A percentile compares a stretch with the other conserved stretches of the same genome.
Evolutionary conservation across 75 land plant species (phyloP).

Genomic region (Cryptomeria japonica): DNA sequence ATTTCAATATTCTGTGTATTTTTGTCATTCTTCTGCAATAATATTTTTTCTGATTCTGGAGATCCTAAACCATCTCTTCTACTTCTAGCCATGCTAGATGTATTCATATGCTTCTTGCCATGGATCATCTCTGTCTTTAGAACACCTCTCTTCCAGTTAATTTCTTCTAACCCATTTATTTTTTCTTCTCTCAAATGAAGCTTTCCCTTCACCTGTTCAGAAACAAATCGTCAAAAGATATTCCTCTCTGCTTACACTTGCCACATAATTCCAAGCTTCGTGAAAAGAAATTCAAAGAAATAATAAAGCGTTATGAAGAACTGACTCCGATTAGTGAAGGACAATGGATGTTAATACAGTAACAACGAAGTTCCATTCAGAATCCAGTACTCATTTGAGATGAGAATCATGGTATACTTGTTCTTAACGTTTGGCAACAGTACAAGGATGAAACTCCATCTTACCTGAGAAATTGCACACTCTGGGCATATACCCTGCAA

Average conservation of each 20-base stretch:
- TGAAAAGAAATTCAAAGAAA: background rate
- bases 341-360: background rate
- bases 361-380: background rate
- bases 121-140: slow-evolving; percentile 21
- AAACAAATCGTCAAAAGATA: background rate
- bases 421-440: background rate
- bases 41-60: slow-evolving; percentile 41
- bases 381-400: background rate
- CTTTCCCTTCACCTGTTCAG: slow-evolving; percentile 61
- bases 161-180: slow-evolving; percentile 34
- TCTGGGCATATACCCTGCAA: background rate
- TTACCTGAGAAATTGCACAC: background rate
- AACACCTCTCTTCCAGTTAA: slow-evolving; percentile 47
- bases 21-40: slow-evolving; percentile 22
- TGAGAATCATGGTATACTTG: background rate
- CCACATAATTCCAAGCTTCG: background rate
- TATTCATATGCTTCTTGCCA: slow-evolving; percentile 18
- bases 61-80: slow-evolving; percentile 66
- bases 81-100: slow-evolving; percentile 56
- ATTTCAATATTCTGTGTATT: slow-evolving; percentile 11
- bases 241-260: background rate
- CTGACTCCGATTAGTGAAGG: background rate
- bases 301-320: background rate
- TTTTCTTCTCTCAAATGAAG: slow-evolving; percentile 35
- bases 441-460: background rate